These are phyloP conservation scores for Papiliotrema terrestris DNA, from an alignment of 1,284 basidiomycete genomes.

Conservation along the genomic window DNA sequence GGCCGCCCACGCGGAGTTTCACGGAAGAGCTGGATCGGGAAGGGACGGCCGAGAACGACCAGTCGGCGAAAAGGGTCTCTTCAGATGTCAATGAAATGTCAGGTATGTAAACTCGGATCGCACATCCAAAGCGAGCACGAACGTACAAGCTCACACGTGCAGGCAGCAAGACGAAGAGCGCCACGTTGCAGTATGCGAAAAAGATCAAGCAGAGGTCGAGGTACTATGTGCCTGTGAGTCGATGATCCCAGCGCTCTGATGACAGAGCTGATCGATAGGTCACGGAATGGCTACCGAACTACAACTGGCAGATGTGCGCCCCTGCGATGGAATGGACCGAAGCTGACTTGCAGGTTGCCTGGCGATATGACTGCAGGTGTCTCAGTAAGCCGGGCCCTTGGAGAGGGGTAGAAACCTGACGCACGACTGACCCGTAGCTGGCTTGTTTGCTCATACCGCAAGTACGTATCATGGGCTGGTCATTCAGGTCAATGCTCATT, in stretches of 20 bases:
- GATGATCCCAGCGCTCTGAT: background rate
- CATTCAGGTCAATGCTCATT: too few relatives aligned
- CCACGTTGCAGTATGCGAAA: slow-evolving; percentile 21
- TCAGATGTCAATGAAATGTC: too few relatives aligned
- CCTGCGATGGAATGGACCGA: background rate
- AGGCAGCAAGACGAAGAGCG: background rate
- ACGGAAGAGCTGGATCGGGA: slow-evolving; percentile 2
- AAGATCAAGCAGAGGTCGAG: slow-evolving; percentile 46
- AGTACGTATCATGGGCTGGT: slow-evolving; percentile 38
- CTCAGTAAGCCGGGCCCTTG: slow-evolving; percentile 52
- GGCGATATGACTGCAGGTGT: slow-evolving; percentile 80
- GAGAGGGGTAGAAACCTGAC: background rate
- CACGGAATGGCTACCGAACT: slow-evolving; percentile 75
- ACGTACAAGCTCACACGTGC: too few relatives aligned
- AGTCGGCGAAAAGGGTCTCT: too few relatives aligned
- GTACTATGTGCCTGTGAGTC: slow-evolving; percentile 46
- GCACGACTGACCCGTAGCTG: slow-evolving; percentile 44
- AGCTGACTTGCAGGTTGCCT: slow-evolving; percentile 55
- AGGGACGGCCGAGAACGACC: too few relatives aligned
- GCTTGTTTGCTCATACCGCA: slow-evolving; percentile 88
- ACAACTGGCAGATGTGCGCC: slow-evolving; percentile 66
- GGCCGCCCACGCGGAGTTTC: background rate
- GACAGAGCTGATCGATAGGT: slow-evolving; percentile 15
- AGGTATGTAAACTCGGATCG: too few relatives aligned
- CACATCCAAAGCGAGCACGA: too few relatives aligned